These are phyloP conservation scores for Nicotiana attenuata DNA, from an alignment of 257 asterid species.

Conservation along the genomic window DNA sequence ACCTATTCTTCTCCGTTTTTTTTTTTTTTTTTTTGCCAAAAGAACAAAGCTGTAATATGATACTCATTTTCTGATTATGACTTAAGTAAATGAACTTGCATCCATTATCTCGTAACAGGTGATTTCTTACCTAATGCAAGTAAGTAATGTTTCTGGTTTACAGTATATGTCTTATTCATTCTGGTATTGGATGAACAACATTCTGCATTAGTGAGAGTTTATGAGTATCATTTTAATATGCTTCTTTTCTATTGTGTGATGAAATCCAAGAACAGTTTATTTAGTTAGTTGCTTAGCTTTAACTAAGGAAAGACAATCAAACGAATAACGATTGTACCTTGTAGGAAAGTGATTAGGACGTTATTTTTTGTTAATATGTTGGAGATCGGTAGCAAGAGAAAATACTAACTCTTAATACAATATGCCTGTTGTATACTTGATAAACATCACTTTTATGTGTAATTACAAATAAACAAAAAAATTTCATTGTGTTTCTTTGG, in stretches of 20 bases:
- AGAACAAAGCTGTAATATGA: not conserved
- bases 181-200: not conserved
- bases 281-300: not conserved
- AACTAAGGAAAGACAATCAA: not conserved
- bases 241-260: not conserved
- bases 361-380: not conserved
- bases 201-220: not conserved
- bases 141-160: not conserved
- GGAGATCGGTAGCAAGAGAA: not conserved
- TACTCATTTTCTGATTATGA: not conserved
- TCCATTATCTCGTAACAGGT: not conserved
- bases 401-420: not conserved
- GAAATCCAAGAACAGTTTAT: not conserved
- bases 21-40: not conserved
- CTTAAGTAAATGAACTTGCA: not conserved
- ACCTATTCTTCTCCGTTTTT: not conserved
- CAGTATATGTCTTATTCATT: not conserved
- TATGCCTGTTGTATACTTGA: not conserved
- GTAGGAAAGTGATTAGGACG: not conserved
- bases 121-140: not conserved
- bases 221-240: not conserved
- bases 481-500: not conserved
- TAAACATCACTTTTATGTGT: not conserved
- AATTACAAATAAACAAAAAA: not conserved
- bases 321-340: not conserved